Percentiles rank a stretch among this genome's conserved stretches.
Conservation (phyloP, 805 yeast species). For the Yamadazyma laniorum region DNA sequence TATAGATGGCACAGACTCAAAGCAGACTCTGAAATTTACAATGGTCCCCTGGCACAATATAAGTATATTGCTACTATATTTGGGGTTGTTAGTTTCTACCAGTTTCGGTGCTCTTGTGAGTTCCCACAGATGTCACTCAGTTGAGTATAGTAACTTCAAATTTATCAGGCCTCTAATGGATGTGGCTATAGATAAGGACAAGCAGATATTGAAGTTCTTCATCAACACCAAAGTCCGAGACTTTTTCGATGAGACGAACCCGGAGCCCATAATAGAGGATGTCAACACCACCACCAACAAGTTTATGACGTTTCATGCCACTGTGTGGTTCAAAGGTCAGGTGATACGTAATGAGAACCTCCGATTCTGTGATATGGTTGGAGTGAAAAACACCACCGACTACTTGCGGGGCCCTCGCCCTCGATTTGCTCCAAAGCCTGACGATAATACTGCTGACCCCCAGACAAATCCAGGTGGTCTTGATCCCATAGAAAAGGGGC, state of each 20-base stretch:
- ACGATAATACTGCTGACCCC: neutral
- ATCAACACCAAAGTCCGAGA: slow-evolving; percentile 30
- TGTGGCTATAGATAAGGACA: slow-evolving; percentile 33
- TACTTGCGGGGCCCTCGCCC: slow-evolving; percentile 23
- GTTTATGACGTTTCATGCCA: slow-evolving; percentile 49
- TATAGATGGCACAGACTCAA: no score
- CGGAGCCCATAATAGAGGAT: slow-evolving; percentile 33
- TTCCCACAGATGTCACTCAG: neutral
- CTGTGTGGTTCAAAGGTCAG: slow-evolving; percentile 44
- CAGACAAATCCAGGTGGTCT: neutral
- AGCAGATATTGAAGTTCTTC: slow-evolving; percentile 30
- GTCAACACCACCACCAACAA: slow-evolving; percentile 45
- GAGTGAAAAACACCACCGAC: slow-evolving; percentile 35
- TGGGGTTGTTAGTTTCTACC: neutral
- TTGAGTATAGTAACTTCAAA: slow-evolving; percentile 6
- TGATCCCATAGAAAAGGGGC: neutral
- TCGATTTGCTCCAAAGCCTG: slow-evolving; percentile 19
- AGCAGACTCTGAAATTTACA: no score
- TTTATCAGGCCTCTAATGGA: slow-evolving; percentile 31
- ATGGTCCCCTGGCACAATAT: neutral
- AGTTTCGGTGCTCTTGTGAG: neutral
- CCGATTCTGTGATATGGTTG: slow-evolving; percentile 42
- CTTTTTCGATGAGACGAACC: slow-evolving; percentile 6
- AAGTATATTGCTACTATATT: neutral
- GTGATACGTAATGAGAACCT: slow-evolving; percentile 36